Evolutionary conservation across 352 stramenopile genomes (phyloP), one percentile per base, ranked within the genome.

Genomic region (Hyaloperonospora arabidopsidis): DNA sequence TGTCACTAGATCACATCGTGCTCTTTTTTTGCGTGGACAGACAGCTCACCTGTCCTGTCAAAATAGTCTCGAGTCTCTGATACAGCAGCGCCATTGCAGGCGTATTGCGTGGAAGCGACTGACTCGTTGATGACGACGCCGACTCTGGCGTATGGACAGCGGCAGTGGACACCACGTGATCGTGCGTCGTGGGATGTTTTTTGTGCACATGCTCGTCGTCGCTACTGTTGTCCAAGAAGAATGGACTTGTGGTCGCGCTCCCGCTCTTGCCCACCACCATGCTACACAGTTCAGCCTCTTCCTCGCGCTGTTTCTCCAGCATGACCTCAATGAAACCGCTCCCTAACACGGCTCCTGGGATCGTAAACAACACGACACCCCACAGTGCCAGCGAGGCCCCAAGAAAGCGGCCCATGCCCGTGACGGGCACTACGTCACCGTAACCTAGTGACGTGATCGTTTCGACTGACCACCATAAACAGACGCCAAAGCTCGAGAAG

Each of bases 381-480:
- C 70, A 86, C 1, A 86, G 35, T 13, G 76, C 74, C 8, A 86
- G 63, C 32, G 68, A 59, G 2, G 70, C 70, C 0, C 66, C 68
- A 5, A 86, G 67, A 19, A 63, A 28, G 13, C 74, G 69, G 0
- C 76, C 76, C 7, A 66, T 52, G 18, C 22, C 49, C 6, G 76
- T 85, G 28, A 69, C 52, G 2, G 76, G 76, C 41, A 86, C 76
- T 8, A 82, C 63, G 38, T 86, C 76, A 18, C 76, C 76, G 34
- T 86, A 86, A 13, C 76, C 76, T 10, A 86, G 74, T 14, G 76
- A 86, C 19, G 76, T 85, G 59, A 85, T 84, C 1, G 76, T 86
- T 55, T 82, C 74, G 11, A 86, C 50, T 0, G 72, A 63, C 76
- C 76, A 86, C 76, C 76, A 86, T 15, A 76, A 56, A 32, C 61